Evolutionary conservation across 176 grass and related monocot genomes (phyloP).

Genomic region (Alloteropsis semialata): DNA sequence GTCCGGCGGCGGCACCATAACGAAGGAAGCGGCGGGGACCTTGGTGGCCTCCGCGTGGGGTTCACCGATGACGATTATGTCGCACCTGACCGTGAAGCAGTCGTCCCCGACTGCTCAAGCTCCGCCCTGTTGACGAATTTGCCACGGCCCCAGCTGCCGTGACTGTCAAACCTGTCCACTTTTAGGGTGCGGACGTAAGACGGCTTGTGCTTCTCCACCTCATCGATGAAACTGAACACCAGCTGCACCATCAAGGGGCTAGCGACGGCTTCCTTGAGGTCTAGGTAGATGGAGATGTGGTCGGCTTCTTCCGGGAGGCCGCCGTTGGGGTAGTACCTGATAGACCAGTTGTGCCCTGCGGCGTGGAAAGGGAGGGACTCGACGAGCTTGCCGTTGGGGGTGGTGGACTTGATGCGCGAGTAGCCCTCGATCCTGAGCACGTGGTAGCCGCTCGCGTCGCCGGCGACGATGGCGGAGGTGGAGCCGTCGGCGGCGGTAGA

Average conservation of each 20-base stretch:
- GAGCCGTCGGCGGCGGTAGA: background rate
- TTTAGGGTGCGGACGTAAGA: background rate
- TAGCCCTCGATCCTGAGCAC: background rate
- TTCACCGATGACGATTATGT: background rate
- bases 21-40: background rate
- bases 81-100: constrained; percentile 2
- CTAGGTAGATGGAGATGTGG: constrained; percentile 13
- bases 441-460: background rate
- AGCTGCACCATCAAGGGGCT: background rate
- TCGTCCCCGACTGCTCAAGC: background rate
- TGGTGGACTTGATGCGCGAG: background rate
- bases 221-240: constrained; percentile 10
- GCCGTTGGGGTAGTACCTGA: constrained; percentile 29
- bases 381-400: background rate
- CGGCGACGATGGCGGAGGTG: background rate
- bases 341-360: constrained; percentile 7
- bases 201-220: background rate
- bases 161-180: background rate
- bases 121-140: background rate
- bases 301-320: background rate
- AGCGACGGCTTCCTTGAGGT: background rate
- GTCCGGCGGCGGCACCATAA: background rate
- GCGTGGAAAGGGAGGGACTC: background rate
- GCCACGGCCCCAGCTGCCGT: background rate
- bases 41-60: background rate